These are phyloP conservation scores for Ostreobium quekettii DNA, from an alignment of 139 green algal species.

Conservation along the genomic window DNA sequence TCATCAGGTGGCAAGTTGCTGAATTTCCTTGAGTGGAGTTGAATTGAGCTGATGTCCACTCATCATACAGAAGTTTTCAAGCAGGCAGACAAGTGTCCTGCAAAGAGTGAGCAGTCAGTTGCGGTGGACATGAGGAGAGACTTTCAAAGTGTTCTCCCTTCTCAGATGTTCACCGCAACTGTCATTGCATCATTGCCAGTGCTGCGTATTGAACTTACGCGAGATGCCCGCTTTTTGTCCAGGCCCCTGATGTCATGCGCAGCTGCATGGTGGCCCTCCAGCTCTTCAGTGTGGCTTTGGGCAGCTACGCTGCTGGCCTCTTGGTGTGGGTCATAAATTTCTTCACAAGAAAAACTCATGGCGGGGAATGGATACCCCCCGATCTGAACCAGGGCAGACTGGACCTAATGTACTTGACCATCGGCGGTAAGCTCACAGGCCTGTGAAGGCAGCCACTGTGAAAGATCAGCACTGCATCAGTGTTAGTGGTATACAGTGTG, in stretches of 20 bases:
- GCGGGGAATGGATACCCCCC: conserved; percentile 43
- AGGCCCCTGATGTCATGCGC: conserved; percentile 87
- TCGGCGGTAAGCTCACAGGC: conserved; percentile 42
- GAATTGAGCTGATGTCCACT: neutral
- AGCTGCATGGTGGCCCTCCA: conserved; percentile 80
- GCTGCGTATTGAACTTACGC: too few species aligned
- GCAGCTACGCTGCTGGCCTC: conserved; percentile 67
- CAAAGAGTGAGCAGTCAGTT: neutral
- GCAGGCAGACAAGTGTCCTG: neutral
- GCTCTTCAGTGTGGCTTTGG: conserved; percentile 64
- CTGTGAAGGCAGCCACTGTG: too few species aligned
- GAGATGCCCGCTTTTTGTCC: too few species aligned
- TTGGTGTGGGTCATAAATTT: conserved; percentile 45
- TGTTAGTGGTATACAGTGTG: neutral
- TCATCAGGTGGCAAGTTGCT: neutral
- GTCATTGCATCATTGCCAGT: too few species aligned
- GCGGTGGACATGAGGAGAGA: too few species aligned
- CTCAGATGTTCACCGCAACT: too few species aligned
- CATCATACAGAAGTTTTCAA: neutral
- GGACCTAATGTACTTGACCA: conserved; percentile 69
- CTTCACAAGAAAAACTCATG: conserved; percentile 19
- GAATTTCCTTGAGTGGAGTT: neutral
- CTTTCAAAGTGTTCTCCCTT: too few species aligned
- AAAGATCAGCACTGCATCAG: too few species aligned
- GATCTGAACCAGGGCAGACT: conserved; percentile 60